Evolutionary conservation across 2,329 filamentous ascomycete genomes (phyloP), one percentile per base, ranked within the genome.

Genomic region (Pseudocercospora musae): DNA sequence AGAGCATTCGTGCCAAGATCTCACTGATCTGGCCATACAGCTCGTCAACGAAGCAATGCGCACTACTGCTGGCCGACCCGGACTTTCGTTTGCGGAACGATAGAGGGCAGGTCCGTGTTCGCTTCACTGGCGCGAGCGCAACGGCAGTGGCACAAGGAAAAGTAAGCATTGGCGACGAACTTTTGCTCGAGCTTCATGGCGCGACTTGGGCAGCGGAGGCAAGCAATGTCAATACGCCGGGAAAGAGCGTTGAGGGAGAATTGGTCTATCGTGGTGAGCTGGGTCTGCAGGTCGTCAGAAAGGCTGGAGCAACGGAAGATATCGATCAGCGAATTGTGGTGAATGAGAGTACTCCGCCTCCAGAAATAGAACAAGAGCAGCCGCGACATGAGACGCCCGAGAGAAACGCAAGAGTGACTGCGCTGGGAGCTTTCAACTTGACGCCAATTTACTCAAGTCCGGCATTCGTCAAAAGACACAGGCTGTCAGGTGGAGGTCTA

Each of bases 11-110:
- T 62, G 92, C 90, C 42, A 81, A 90, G 15, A 86, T 97, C 21
- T 94, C 92, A 8, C 86, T 98, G 37, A 87, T 91, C 62, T 98
- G 94, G 93, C 94, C 94, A 0, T 97, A 91, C 76, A 96, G 90
- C 67, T 89, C 89, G 21, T 86, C 91, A 25, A 89, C 85, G 29
- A 85, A 84, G 58, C 87, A 87, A 42, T 84, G 92, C 68, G 89
- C 91, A 25, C 87, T 97, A 56, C 84, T 96, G 20, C 84, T 98
- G 33, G 90, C 90, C 50, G 93, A 97, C 71, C 87, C 88, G 50
- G 92, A 97, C 74, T 90, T 93, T 71, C 89, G 91, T 53, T 82
- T 94, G 56, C 90, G 94, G 60, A 86, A 87, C 65, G 82, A 84
- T 44, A 89, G 85, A 68, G 94, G 94, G 11, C 92, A 96, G 76